These are phyloP conservation scores for Atkinsonella hypoxylon DNA, from an alignment of 2,329 filamentous ascomycete species.

Conservation along the genomic window DNA sequence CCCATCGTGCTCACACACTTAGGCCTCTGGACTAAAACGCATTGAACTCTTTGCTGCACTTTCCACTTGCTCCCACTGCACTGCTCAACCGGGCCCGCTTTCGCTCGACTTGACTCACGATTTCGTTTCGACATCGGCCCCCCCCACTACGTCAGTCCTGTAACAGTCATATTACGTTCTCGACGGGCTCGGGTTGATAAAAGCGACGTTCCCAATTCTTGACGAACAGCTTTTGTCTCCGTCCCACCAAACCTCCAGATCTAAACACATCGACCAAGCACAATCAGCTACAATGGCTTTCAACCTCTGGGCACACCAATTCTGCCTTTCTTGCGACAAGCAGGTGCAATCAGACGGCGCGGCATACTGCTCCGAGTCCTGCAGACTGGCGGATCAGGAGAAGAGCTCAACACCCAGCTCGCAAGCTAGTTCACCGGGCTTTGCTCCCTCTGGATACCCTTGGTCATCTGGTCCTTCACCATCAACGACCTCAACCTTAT, in stretches of 20 bases:
- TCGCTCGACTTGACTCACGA: conserved; percentile 11
- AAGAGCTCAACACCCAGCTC: conserved; percentile 49
- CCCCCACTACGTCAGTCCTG: not conserved
- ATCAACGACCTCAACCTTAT: conserved; percentile 5
- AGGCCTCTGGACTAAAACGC: not conserved
- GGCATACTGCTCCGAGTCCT: conserved; percentile 86
- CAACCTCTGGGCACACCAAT: conserved; percentile 73
- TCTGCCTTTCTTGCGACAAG: conserved; percentile 88
- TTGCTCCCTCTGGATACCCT: conserved; percentile 37
- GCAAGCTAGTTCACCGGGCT: conserved; percentile 44
- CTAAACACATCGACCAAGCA: not conserved
- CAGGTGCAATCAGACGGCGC: conserved; percentile 60
- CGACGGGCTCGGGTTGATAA: not conserved
- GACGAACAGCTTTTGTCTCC: not conserved
- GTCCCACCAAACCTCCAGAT: conserved; percentile 9
- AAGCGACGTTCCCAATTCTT: not conserved
- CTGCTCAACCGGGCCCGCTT: conserved; percentile 8
- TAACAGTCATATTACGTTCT: not conserved
- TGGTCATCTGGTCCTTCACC: conserved; percentile 26
- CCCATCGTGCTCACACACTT: not conserved
- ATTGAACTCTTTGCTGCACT: not conserved
- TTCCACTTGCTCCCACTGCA: conserved; percentile 4
- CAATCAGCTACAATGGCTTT: conserved; percentile 31
- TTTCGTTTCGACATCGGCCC: conserved; percentile 8
- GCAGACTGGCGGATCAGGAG: conserved; percentile 79